Conservation (phyloP, 495 filamentous ascomycete genomes). For the Neurospora sp. region DNA sequence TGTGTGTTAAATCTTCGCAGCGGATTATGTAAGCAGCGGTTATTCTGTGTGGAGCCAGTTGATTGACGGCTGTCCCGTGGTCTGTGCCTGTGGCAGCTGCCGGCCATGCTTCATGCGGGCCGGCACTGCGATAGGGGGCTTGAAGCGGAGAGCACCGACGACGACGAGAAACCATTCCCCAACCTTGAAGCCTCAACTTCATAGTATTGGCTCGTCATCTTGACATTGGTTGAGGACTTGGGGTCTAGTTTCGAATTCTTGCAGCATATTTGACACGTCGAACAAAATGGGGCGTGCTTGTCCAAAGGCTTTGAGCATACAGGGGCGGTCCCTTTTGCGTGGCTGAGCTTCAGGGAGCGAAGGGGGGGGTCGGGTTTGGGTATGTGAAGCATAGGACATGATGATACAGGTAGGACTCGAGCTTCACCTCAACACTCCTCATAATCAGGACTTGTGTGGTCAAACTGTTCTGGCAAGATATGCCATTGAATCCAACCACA, state of each 20-base stretch:
- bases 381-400: neutral
- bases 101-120: neutral
- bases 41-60: neutral
- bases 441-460: neutral
- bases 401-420: neutral
- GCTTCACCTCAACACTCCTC: neutral
- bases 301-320: neutral
- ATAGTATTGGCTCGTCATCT: neutral
- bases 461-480: neutral
- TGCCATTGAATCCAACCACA: neutral
- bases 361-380: neutral
- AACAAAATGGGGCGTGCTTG: neutral
- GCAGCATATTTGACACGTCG: neutral
- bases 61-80: neutral
- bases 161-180: neutral
- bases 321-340: neutral
- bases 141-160: neutral
- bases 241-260: neutral
- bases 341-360: neutral
- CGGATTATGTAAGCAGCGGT: neutral
- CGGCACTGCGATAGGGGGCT: neutral
- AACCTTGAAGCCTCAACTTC: neutral
- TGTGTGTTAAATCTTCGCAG: neutral
- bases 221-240: neutral
- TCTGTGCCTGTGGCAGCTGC: neutral